phyloP scores from a whole-genome alignment of 768 basidiomycete genomes.

The Sistotremastrum suecicum region DNA sequence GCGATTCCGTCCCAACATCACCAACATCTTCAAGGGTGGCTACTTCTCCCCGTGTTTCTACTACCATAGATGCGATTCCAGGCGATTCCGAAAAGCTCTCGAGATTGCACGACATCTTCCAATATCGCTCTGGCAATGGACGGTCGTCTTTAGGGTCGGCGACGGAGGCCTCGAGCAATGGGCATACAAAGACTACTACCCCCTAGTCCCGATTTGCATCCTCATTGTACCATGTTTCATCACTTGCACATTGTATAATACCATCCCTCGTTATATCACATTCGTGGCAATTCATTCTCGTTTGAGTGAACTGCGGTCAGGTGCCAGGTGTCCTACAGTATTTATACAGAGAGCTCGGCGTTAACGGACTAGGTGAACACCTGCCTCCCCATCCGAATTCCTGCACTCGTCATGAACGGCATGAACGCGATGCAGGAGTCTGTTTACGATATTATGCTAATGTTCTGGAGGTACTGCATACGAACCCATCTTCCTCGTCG shows the following conservation, averaged over 20 bases:
- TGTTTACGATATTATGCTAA: slow-evolving; percentile 59
- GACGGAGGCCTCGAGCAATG: too few species aligned
- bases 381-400: slow-evolving; percentile 5
- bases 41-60: slow-evolving; percentile 17
- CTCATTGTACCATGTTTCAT: too few species aligned
- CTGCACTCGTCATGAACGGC: slow-evolving; percentile 7
- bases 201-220: too few species aligned
- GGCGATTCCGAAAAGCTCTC: slow-evolving; percentile 53
- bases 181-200: too few species aligned
- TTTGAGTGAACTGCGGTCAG: too few species aligned
- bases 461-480: slow-evolving; percentile 53
- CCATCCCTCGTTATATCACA: too few species aligned
- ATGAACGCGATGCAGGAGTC: slow-evolving; percentile 18
- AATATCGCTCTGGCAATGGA: slow-evolving; percentile 55
- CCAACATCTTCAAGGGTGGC: slow-evolving; percentile 17
- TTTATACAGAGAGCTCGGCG: not conserved
- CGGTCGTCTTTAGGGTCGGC: slow-evolving; percentile 2
- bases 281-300: too few species aligned
- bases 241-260: too few species aligned
- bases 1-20: slow-evolving; percentile 20
- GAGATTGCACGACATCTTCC: slow-evolving; percentile 67
- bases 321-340: too few species aligned
- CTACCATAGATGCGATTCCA: slow-evolving; percentile 5
- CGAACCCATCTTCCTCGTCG: not conserved
- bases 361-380: not conserved